Evolutionary conservation across 768 basidiomycete species (phyloP), one percentile per base, ranked within the genome.

Genomic region (Kwoniella botswanensis): DNA sequence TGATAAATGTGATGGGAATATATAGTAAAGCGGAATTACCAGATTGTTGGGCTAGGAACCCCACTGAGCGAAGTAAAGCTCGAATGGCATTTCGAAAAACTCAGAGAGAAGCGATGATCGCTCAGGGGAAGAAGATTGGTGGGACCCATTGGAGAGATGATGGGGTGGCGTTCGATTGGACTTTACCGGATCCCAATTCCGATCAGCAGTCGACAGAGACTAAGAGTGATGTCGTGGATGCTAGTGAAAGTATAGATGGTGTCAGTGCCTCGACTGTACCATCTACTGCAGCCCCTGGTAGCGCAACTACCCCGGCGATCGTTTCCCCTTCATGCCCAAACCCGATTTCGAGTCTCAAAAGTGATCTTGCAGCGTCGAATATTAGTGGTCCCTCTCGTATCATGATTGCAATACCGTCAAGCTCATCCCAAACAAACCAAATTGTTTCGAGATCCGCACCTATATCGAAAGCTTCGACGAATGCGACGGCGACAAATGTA

Each of bases 101-200:
- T 2, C 54, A 64, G 46, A 21, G 43, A 2, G 41, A 17, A 9
- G 56, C 56, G 24, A 50, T 70, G 26, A 57, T 21, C 5, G 18
- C 18, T 22, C n/a, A 57, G 43, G 68, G 68, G 41, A 64, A 53
- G 50, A 70, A 64, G 63, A 64, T 70, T 12, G 63, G 41, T 10
- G 56, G 57, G 18, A 56, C 68, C 17, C 57, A 70, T 26, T 70
- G 68, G 68, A 56, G 62, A 53, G 63, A 64, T 53, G 68, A 70
- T 53, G 68, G 68, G n/a, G 68, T 65, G n/a, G 68, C 68, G 1
- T 70, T 57, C 52, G 68, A 70, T 29, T 70, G 68, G 68, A 69
- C 42, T 6, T 18, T 68, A 35, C 57, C 66, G 11, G 15, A 18
- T 24, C 41, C 43, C 7, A 26, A 41, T 18, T 4, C 24, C 11